phyloP scores from a whole-genome alignment of 1,139 yeast genomes.

The Nakaseomyces uthaithaninus region DNA sequence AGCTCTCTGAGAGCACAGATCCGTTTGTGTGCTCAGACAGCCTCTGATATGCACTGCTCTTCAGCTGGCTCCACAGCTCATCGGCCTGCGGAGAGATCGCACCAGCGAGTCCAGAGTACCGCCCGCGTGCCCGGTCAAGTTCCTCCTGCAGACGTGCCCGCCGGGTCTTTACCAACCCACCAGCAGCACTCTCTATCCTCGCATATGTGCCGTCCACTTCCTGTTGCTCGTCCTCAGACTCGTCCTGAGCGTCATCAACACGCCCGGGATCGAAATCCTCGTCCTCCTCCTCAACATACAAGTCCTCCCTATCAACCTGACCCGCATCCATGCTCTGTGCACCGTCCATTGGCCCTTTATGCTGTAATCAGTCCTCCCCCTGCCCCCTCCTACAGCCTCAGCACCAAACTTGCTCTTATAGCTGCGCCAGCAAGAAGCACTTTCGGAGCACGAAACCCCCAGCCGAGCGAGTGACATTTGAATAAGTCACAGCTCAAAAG shows the following conservation, averaged over 20 bases:
- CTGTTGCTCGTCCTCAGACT: conserved; percentile 22
- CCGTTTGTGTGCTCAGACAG: conserved; percentile 11
- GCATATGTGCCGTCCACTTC: conserved; percentile 35
- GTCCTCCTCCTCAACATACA: conserved; percentile 55
- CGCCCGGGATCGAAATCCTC: conserved; percentile 50
- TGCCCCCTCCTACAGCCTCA: too few species aligned
- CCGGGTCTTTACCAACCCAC: conserved; percentile 52
- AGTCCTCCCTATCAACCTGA: conserved; percentile 28
- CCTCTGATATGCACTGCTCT: conserved; percentile 17
- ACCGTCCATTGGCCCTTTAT: too few species aligned
- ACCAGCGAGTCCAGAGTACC: conserved; percentile 20
- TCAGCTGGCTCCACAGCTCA: conserved; percentile 44
- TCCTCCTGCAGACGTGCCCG: conserved; percentile 42
- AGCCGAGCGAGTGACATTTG: too few species aligned
- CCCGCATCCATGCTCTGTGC: too few species aligned
- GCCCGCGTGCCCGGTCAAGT: conserved; percentile 26
- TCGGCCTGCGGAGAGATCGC: conserved; percentile 32
- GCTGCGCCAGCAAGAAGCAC: too few species aligned
- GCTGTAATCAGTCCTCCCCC: too few species aligned
- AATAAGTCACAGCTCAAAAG: too few species aligned
- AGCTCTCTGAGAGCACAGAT: conserved; percentile 20
- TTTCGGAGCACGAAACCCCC: too few species aligned
- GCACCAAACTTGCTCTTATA: too few species aligned
- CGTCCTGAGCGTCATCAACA: conserved; percentile 19
- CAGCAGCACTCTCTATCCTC: conserved; percentile 41